These are phyloP conservation scores for Apophysomyces variabilis DNA, from an alignment of 371 early-diverging fungal genomes.

Conservation along the genomic window DNA sequence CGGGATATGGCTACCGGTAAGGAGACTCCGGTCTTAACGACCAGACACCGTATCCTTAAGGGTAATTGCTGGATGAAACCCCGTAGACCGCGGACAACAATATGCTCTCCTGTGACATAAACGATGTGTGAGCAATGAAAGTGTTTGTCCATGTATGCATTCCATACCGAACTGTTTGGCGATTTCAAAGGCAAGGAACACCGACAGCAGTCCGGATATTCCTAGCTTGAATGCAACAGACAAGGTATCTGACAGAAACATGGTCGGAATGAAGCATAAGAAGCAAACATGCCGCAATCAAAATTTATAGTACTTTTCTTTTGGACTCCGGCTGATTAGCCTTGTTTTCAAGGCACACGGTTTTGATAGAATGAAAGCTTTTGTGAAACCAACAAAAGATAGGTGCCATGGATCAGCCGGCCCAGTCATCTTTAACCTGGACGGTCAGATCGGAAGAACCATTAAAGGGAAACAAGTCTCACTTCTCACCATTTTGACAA, in stretches of 20 bases:
- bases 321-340: no score
- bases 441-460: no score
- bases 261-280: no score
- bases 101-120: constrained; percentile 15
- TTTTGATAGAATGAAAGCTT: no score
- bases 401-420: no score
- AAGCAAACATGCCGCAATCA: no score
- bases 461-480: no score
- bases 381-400: no score
- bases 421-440: no score
- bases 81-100: constrained; percentile 11
- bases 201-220: background rate
- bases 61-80: constrained; percentile 9
- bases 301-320: no score
- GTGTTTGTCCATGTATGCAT: background rate
- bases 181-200: background rate
- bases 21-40: background rate
- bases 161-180: background rate
- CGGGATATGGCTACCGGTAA: background rate
- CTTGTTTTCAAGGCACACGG: no score
- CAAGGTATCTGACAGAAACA: background rate
- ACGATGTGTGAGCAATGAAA: background rate
- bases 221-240: background rate
- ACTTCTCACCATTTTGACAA: no score
- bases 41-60: constrained; percentile 5